phyloP scores from a whole-genome alignment of 768 basidiomycete genomes.

The Leucosporidium yakuticum region DNA sequence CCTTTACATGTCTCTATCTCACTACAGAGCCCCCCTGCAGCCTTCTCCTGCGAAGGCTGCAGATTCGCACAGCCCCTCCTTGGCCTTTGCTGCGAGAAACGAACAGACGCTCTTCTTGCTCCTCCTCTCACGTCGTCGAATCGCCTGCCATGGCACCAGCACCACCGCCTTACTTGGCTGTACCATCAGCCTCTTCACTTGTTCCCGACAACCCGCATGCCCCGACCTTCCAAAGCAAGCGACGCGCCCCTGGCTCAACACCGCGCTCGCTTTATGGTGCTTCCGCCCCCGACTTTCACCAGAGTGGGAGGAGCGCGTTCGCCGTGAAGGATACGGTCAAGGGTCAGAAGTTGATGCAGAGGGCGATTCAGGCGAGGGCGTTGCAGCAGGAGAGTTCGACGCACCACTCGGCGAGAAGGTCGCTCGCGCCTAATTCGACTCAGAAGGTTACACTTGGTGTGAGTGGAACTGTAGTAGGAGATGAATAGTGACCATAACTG shows the following conservation, averaged over 20 bases:
- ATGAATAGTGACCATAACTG: background rate
- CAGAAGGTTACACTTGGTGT: conserved; percentile 32
- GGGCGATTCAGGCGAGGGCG: background rate
- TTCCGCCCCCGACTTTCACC: background rate
- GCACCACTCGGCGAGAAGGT: background rate
- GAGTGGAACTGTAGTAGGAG: background rate
- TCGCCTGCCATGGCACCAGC: no score
- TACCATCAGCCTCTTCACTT: no score
- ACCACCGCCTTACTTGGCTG: no score
- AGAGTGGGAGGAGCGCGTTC: background rate
- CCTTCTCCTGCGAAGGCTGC: no score
- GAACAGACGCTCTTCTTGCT: no score
- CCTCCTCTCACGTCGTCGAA: no score
- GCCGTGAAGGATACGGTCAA: background rate
- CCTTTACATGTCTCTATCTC: no score
- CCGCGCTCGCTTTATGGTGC: no score
- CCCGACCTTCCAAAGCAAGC: background rate
- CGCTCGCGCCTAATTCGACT: conserved; percentile 13
- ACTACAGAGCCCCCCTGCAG: no score
- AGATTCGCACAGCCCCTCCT: no score
- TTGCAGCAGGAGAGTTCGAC: background rate
- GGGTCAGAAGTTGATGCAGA: background rate
- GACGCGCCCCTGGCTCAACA: background rate
- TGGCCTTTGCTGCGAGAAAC: no score
- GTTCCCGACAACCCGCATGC: no score